Evolutionary conservation across 345 rosid genomes (phyloP).

Genomic region (Durio zibethinus): DNA sequence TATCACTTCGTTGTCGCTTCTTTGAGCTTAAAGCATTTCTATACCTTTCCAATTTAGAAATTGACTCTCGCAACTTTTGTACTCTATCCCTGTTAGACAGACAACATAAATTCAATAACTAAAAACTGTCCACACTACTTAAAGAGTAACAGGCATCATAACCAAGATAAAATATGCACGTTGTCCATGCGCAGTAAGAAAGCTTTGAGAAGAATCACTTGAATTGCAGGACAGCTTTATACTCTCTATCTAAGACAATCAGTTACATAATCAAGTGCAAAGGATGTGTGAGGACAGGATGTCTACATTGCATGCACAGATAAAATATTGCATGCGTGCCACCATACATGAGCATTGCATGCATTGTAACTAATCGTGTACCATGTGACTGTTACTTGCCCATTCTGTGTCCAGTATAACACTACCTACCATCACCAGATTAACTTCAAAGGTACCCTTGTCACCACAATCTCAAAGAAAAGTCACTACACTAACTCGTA

Average conservation of each 20-base stretch:
- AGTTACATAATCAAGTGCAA: neutral
- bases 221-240: neutral
- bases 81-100: constrained; percentile 63
- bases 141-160: neutral
- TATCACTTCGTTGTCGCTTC: constrained; percentile 72
- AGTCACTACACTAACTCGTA: neutral
- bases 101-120: constrained; percentile 20
- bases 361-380: neutral
- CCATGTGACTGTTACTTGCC: neutral
- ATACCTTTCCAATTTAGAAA: constrained; percentile 68
- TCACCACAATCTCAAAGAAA: neutral
- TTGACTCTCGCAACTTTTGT: constrained; percentile 57
- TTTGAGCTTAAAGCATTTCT: constrained; percentile 61
- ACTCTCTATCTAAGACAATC: neutral
- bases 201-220: neutral
- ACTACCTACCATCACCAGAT: neutral
- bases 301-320: neutral
- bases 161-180: neutral
- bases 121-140: neutral
- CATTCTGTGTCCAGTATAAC: neutral
- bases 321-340: neutral
- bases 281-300: neutral
- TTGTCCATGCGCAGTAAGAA: neutral
- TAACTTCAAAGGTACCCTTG: neutral
- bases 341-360: neutral